These are phyloP conservation scores for Ilyonectria sp. DNA, from an alignment of 2,329 filamentous ascomycete species.

Conservation along the genomic window DNA sequence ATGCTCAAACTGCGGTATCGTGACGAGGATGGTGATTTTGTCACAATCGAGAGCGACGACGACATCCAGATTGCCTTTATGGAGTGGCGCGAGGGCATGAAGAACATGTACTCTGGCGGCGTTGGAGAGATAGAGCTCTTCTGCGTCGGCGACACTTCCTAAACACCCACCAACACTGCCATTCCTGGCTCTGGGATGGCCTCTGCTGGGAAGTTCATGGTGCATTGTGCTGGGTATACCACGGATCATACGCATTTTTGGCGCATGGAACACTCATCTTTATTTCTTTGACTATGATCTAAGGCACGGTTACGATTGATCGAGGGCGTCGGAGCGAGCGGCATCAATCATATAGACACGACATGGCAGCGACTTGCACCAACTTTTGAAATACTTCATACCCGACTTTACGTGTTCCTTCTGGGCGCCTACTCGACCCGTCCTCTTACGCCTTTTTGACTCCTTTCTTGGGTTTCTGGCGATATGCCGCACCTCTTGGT, in stretches of 20 bases:
- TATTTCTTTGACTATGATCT: constrained; percentile 47
- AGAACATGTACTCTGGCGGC: constrained; percentile 73
- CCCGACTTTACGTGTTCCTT: constrained; percentile 32
- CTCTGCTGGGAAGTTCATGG: constrained; percentile 39
- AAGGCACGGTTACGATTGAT: constrained; percentile 46
- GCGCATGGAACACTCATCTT: constrained; percentile 49
- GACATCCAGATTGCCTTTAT: constrained; percentile 97
- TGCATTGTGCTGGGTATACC: constrained; percentile 49
- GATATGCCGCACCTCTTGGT: constrained; percentile 25
- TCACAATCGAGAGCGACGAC: constrained; percentile 95
- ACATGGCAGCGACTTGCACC: constrained; percentile 48
- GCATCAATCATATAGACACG: constrained; percentile 52
- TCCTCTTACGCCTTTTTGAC: constrained; percentile 38
- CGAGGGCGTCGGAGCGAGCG: constrained; percentile 44
- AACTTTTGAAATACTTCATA: constrained; percentile 39
- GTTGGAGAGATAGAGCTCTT: constrained; percentile 93
- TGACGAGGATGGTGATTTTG: constrained; percentile 93
- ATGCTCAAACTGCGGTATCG: constrained; percentile 90
- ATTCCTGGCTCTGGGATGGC: constrained; percentile 24
- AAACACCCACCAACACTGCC: constrained; percentile 23
- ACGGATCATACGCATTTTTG: constrained; percentile 52
- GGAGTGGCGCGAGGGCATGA: constrained; percentile 85
- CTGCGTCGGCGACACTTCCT: constrained; percentile 72
- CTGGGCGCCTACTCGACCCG: constrained; percentile 37
- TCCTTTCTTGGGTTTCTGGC: constrained; percentile 35